Evolutionary conservation across 2,329 filamentous ascomycete genomes (phyloP).

Genomic region (Diplodia seriata): DNA sequence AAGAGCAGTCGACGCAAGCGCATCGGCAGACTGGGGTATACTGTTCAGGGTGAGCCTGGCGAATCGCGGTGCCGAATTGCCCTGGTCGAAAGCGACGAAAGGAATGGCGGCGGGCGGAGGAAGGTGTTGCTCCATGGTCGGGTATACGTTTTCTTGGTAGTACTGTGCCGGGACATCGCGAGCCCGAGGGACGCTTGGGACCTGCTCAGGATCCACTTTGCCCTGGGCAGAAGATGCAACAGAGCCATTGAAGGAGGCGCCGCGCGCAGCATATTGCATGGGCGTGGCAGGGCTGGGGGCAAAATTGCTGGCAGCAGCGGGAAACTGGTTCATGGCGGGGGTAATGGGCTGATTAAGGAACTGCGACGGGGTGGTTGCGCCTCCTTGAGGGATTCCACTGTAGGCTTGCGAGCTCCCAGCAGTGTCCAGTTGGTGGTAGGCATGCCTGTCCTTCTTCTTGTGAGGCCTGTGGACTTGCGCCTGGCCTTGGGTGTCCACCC

Average conservation of each 20-base stretch:
- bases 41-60: conserved; percentile 91
- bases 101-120: conserved; percentile 87
- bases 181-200: conserved; percentile 86
- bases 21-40: conserved; percentile 83
- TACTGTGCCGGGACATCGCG: conserved; percentile 83
- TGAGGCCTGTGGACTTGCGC: conserved; percentile 52
- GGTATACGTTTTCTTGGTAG: conserved; percentile 87
- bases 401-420: conserved; percentile 72
- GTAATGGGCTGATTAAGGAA: conserved; percentile 63
- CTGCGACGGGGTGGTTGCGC: conserved; percentile 61
- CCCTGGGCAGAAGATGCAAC: conserved; percentile 69
- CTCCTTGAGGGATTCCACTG: conserved; percentile 69
- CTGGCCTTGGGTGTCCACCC: conserved; percentile 57
- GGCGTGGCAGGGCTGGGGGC: conserved; percentile 48
- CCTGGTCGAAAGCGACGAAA: conserved; percentile 94
- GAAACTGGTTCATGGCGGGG: conserved; percentile 66
- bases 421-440: conserved; percentile 84
- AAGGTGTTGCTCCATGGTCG: conserved; percentile 92
- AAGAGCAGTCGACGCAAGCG: conserved; percentile 78
- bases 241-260: conserved; percentile 43
- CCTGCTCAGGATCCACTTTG: conserved; percentile 86
- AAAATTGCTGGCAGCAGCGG: conserved; percentile 64
- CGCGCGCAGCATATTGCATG: conserved; percentile 47
- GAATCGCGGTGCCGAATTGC: conserved; percentile 94
- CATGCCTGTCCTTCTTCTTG: conserved; percentile 90